These are phyloP conservation scores for Pseudocercospora eumusae DNA, from an alignment of 2,329 filamentous ascomycete species.

Conservation along the genomic window DNA sequence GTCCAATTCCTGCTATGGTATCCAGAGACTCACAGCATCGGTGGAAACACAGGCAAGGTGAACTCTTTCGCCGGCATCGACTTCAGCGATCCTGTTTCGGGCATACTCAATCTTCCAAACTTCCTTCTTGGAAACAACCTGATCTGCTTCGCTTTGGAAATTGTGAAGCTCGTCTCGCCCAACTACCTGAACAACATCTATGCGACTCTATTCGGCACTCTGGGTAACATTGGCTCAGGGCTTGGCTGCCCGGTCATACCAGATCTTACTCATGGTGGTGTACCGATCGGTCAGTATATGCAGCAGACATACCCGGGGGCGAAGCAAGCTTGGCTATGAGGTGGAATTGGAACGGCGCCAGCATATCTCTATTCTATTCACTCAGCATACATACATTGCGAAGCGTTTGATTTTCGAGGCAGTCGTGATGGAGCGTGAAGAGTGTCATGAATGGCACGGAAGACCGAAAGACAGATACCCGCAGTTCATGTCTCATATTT, in stretches of 20 bases:
- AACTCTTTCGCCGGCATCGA: slow-evolving; percentile 10
- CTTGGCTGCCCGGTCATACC: slow-evolving; percentile 12
- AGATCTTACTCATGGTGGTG: slow-evolving; percentile 10
- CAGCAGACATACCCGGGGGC: slow-evolving; percentile 11
- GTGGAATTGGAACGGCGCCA: not conserved
- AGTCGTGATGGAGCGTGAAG: not conserved
- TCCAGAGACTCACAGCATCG: slow-evolving; percentile 10
- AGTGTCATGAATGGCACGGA: not conserved
- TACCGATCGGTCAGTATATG: not conserved
- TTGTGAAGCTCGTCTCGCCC: slow-evolving; percentile 8
- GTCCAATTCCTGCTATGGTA: slow-evolving; percentile 2
- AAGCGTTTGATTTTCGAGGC: too few species aligned
- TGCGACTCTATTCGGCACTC: slow-evolving; percentile 1
- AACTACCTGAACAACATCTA: slow-evolving; percentile 13
- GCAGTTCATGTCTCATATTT: not conserved
- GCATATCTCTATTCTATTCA: not conserved
- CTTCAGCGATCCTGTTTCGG: slow-evolving; percentile 12
- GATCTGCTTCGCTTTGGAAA: slow-evolving; percentile 10
- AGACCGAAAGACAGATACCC: not conserved
- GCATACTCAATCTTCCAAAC: slow-evolving; percentile 2
- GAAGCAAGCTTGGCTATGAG: not conserved
- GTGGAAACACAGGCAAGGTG: slow-evolving; percentile 8
- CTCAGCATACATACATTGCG: not conserved
- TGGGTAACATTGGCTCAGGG: not conserved
- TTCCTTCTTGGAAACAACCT: slow-evolving; percentile 1